These are phyloP conservation scores for Penicillium sp. DNA, from an alignment of 2,329 filamentous ascomycete species.

Conservation along the genomic window DNA sequence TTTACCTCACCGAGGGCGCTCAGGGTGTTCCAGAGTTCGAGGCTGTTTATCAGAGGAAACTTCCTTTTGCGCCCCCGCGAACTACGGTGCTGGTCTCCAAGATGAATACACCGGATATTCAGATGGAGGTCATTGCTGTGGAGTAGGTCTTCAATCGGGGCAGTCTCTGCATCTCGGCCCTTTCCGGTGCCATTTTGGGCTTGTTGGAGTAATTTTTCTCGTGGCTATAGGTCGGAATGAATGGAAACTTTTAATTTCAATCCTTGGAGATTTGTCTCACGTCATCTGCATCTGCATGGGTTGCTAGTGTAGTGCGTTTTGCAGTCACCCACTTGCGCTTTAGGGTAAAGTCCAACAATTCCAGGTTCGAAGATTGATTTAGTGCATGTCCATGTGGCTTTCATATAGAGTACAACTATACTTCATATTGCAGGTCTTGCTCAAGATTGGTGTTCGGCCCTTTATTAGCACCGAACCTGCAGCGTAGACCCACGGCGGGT, in stretches of 20 bases:
- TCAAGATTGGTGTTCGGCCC: neutral
- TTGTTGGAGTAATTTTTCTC: neutral
- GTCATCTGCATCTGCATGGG: neutral
- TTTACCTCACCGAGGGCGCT: neutral
- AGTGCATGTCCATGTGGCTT: too few species aligned
- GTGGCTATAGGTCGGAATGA: too few species aligned
- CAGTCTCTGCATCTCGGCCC: neutral
- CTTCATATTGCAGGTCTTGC: too few species aligned
- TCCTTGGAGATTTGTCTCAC: neutral
- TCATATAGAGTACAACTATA: too few species aligned
- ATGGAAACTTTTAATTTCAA: neutral
- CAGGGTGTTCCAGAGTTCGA: neutral
- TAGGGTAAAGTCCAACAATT: neutral
- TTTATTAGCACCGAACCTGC: too few species aligned
- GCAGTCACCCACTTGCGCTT: neutral
- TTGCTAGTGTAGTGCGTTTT: neutral
- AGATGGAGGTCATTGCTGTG: slow-evolving; percentile 1
- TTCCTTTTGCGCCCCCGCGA: slow-evolving; percentile 1
- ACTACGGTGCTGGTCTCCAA: neutral
- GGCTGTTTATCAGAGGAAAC: neutral
- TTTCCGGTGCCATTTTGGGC: neutral
- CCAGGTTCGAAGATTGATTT: too few species aligned
- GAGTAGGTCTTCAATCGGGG: neutral
- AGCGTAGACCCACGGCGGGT: neutral
- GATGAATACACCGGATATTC: neutral